Conservation (phyloP, 1,139 yeast species). For the Pichia sp. region DNA sequence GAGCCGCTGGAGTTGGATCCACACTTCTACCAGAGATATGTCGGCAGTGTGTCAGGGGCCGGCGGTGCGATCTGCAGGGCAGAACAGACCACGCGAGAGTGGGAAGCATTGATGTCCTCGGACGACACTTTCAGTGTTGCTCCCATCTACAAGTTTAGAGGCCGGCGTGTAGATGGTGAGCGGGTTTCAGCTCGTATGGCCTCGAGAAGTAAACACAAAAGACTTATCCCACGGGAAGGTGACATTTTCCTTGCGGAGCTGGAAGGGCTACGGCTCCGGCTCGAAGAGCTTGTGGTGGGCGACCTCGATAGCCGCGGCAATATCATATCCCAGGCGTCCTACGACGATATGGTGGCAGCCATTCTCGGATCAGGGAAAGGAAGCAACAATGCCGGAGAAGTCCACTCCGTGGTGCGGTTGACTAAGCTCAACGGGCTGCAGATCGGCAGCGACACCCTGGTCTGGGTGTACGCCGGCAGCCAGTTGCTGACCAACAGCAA, state of each 20-base stretch:
- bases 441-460: neutral
- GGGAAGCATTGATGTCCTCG: slow-evolving; percentile 25
- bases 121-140: slow-evolving; percentile 11
- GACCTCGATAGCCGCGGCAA: slow-evolving; percentile 19
- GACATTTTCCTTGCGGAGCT: slow-evolving; percentile 22
- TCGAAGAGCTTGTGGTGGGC: slow-evolving; percentile 22
- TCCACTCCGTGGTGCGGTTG: neutral
- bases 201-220: neutral
- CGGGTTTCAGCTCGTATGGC: neutral
- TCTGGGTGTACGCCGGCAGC: neutral
- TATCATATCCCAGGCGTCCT: slow-evolving; percentile 6
- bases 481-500: neutral
- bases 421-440: slow-evolving; percentile 15
- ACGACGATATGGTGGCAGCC: neutral
- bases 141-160: slow-evolving; percentile 9
- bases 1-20: slow-evolving; percentile 18
- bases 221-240: neutral
- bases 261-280: slow-evolving; percentile 21
- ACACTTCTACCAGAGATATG: slow-evolving; percentile 19
- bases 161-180: neutral
- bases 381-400: neutral
- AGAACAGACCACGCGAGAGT: slow-evolving; percentile 19
- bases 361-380: neutral
- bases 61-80: slow-evolving; percentile 17
- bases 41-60: slow-evolving; percentile 9